Evolutionary conservation across 805 yeast genomes (phyloP).

Genomic region (Lipomyces lipofer): DNA sequence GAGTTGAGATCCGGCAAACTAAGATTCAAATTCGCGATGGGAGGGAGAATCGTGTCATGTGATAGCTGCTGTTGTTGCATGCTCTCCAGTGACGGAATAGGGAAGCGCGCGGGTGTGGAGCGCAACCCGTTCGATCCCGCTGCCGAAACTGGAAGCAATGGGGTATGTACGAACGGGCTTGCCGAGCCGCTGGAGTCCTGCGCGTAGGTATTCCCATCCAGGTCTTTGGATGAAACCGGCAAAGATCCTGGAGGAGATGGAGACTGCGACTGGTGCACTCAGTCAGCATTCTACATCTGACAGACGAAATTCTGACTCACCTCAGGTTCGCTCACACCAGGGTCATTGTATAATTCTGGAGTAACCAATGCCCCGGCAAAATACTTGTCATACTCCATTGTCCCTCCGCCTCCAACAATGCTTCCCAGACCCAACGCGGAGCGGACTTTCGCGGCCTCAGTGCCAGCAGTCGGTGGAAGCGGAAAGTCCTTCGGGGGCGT

Average conservation of each 20-base stretch:
- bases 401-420: constrained; percentile 8
- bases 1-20: constrained; percentile 8
- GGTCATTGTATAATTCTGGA: constrained; percentile 9
- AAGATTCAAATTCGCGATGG: constrained; percentile 4
- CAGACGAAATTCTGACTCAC: not conserved
- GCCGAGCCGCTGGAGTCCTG: no score
- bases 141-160: not conserved
- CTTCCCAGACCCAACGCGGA: constrained; percentile 3
- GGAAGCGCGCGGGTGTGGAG: constrained; percentile 8
- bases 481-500: constrained; percentile 11
- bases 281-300: not conserved
- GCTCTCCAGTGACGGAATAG: not conserved
- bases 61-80: constrained; percentile 1
- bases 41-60: constrained; percentile 9
- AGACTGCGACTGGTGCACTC: not conserved
- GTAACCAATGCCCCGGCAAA: constrained; percentile 4
- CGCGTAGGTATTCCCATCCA: not conserved
- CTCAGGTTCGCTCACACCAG: not conserved
- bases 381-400: constrained; percentile 17
- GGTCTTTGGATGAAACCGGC: not conserved
- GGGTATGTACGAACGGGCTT: constrained; percentile 13
- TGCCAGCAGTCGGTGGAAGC: not conserved
- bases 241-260: constrained; percentile 6
- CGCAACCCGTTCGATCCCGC: not conserved
- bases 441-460: constrained; percentile 11